Conservation (phyloP, 176 grass and related monocot genomes). For the Ananas comosus region DNA sequence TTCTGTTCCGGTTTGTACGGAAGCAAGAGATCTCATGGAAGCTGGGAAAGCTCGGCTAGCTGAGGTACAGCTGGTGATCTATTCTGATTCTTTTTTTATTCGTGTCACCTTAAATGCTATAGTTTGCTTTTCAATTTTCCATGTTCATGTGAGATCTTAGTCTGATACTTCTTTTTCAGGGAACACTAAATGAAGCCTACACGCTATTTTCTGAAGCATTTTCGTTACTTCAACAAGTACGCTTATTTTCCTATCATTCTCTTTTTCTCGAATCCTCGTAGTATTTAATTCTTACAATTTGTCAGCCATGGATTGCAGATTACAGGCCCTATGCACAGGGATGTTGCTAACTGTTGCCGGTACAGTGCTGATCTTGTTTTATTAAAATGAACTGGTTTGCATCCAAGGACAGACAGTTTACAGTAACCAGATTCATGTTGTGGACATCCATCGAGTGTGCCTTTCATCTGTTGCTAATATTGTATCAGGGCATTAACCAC, state of each 20-base stretch:
- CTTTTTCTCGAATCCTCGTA: constrained; percentile 6
- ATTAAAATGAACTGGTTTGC: not conserved
- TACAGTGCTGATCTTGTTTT: constrained; percentile 30
- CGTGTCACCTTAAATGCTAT: not conserved
- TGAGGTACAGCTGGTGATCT: constrained; percentile 40
- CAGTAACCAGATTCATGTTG: not conserved
- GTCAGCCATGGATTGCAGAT: constrained; percentile 38
- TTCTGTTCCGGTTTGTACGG: constrained; percentile 73
- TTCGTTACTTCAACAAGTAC: constrained; percentile 94
- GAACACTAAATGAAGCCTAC: constrained; percentile 82
- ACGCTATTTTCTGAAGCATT: constrained; percentile 92
- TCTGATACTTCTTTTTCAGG: constrained; percentile 48
- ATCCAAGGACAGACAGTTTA: not conserved
- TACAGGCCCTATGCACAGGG: constrained; percentile 94
- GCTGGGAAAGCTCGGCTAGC: constrained; percentile 78
- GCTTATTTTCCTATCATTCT: constrained; percentile 11
- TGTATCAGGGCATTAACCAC: too few relatives aligned
- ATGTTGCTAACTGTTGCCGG: constrained; percentile 94
- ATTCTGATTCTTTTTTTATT: not conserved
- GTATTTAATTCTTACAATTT: constrained; percentile 9
- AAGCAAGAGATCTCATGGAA: constrained; percentile 89
- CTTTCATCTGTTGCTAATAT: too few relatives aligned
- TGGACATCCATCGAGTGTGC: not conserved
- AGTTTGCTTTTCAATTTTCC: not conserved
- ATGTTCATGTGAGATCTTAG: not conserved